Conservation (phyloP, 2,329 filamentous ascomycete genomes). For the Calonectria pseudoreteaudii region DNA sequence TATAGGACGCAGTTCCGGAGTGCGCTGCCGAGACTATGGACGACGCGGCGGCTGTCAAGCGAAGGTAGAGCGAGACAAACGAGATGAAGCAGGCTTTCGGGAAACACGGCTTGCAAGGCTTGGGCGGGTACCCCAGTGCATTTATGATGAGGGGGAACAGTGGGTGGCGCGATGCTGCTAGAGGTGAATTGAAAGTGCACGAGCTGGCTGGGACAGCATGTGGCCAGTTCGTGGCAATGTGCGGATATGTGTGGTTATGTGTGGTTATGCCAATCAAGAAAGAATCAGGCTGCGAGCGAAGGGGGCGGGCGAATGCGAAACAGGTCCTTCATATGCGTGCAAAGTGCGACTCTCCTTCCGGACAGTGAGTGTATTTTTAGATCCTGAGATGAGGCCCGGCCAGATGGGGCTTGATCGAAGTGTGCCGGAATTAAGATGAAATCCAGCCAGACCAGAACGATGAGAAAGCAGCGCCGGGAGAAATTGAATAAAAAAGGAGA, state of each 20-base stretch:
- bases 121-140: constrained; percentile 24
- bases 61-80: constrained; percentile 28
- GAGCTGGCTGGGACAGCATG: constrained; percentile 11
- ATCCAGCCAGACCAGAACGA: background rate
- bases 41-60: constrained; percentile 29
- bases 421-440: constrained; percentile 7
- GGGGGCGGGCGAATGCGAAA: background rate
- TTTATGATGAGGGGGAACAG: constrained; percentile 5
- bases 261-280: background rate
- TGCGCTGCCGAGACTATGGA: constrained; percentile 19
- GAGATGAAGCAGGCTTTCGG: constrained; percentile 32
- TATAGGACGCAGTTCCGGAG: background rate
- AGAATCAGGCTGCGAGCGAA: background rate
- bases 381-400: constrained; percentile 2
- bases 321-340: background rate
- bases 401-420: constrained; percentile 1
- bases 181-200: constrained; percentile 3
- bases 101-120: constrained; percentile 31
- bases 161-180: constrained; percentile 21
- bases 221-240: constrained; percentile 11
- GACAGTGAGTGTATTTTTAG: constrained; percentile 8
- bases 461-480: background rate
- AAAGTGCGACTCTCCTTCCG: background rate
- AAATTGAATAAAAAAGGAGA: constrained; percentile 11
- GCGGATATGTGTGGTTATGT: background rate